Base-by-base conservation (phyloP, 768 basidiomycete species). In the Serendipita vermifera region DNA sequence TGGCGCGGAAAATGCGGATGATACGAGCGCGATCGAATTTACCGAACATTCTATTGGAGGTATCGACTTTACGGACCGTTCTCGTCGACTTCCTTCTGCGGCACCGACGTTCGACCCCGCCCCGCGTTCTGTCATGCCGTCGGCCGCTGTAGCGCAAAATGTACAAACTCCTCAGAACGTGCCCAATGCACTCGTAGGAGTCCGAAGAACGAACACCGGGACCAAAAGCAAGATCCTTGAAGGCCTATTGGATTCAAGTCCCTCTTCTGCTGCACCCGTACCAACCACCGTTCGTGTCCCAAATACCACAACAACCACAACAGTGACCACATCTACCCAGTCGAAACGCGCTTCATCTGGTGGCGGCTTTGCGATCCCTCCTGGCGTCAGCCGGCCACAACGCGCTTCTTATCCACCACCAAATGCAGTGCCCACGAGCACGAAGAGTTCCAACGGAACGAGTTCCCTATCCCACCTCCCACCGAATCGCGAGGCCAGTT, bases 361-460 rank as follows among this genome's bases (percentile, higher is more conserved):
- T 51, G 46, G 46, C 27, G 46, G 46, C 9, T 51, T 51, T 29
- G 46, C 31, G 20, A 51, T 51, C 11, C 46, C 46, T 51, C 46
- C 46, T 11, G 46, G 46, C n/a, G 46, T 51, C 4, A 26, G 5
- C 20, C 46, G 46, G 7, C 46, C 46, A 5, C 46, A 51, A n/a
- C 11, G 46, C 9, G 22, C 46, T n/a, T n/a, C n/a, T n/a, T n/a
- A n/a, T n/a, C n/a, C n/a, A n/a, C n/a, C n/a, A n/a, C n/a, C n/a
- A n/a, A n/a, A n/a, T 4, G 24, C 24, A n/a, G n/a, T 22, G 5
- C 22, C 46, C 24, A 22, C 7, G 9, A 43, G 41, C 41, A 27
- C 26, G 15, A 51, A 51, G 9, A 15, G 46, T 26, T n/a, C n/a
- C n/a, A n/a, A n/a, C n/a, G n/a, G n/a, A n/a, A n/a, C n/a, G n/a